phyloP scores from a whole-genome alignment of 805 yeast genomes.

The Saturnispora bothae region DNA sequence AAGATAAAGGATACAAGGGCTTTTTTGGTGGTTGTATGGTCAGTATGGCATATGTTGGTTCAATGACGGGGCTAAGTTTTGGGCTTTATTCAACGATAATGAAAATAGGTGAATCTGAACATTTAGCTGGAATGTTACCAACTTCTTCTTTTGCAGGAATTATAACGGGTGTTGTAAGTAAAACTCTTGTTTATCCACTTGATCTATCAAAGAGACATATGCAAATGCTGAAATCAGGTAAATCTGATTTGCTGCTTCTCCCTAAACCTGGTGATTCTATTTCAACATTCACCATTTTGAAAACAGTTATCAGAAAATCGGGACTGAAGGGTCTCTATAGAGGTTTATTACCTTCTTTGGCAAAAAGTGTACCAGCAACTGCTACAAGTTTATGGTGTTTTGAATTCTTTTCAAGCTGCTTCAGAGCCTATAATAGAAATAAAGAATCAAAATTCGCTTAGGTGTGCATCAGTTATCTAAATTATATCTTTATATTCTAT shows the following conservation, averaged over 20 bases:
- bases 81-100: slow-evolving; percentile 44
- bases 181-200: slow-evolving; percentile 70
- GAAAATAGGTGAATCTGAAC: slow-evolving; percentile 4
- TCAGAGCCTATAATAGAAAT: slow-evolving; percentile 8
- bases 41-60: slow-evolving; percentile 51
- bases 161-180: slow-evolving; percentile 66
- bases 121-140: slow-evolving; percentile 25
- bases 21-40: slow-evolving; percentile 42
- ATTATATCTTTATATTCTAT: background rate
- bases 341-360: slow-evolving; percentile 59
- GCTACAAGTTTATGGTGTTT: slow-evolving; percentile 29
- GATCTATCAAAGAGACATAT: slow-evolving; percentile 73
- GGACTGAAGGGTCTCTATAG: slow-evolving; percentile 64
- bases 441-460: background rate
- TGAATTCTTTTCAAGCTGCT: slow-evolving; percentile 21
- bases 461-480: background rate
- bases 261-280: background rate
- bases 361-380: slow-evolving; percentile 72
- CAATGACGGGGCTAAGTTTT: slow-evolving; percentile 68
- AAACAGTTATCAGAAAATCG: slow-evolving; percentile 38
- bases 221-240: slow-evolving; percentile 39
- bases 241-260: slow-evolving; percentile 12
- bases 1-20: slow-evolving; percentile 31
- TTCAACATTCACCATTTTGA: slow-evolving; percentile 16
- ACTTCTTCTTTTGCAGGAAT: slow-evolving; percentile 52